Evolutionary conservation across 2,329 filamentous ascomycete genomes (phyloP).

Genomic region (Coleophoma crateriformis): DNA sequence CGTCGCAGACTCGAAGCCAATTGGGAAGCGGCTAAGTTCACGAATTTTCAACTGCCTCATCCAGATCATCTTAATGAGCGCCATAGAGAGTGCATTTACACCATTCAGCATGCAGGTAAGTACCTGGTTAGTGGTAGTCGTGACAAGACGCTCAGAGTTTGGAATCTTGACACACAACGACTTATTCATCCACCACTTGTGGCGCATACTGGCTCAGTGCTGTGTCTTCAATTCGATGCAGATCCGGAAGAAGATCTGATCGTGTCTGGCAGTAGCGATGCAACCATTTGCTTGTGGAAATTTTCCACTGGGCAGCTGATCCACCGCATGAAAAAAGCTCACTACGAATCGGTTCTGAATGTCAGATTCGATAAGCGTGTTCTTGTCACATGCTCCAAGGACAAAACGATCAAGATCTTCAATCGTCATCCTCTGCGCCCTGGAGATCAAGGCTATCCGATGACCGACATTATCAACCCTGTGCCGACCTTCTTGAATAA

Average conservation of each 20-base stretch:
- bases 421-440: conserved; percentile 66
- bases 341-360: conserved; percentile 88
- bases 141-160: conserved; percentile 82
- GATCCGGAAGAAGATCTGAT: conserved; percentile 83
- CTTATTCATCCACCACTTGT: conserved; percentile 67
- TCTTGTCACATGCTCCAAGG: conserved; percentile 94
- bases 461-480: conserved; percentile 38
- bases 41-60: conserved; percentile 87
- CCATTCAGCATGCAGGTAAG: conserved; percentile 79
- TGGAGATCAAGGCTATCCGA: conserved; percentile 51
- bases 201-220: conserved; percentile 79
- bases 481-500: conserved; percentile 45
- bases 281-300: conserved; percentile 82
- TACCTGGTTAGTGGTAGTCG: conserved; percentile 91
- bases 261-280: conserved; percentile 93
- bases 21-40: conserved; percentile 78
- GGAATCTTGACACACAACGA: conserved; percentile 79
- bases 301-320: conserved; percentile 87
- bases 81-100: conserved; percentile 91
- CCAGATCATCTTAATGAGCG: conserved; percentile 74
- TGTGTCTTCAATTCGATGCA: conserved; percentile 93
- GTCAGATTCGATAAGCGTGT: conserved; percentile 88
- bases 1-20: conserved; percentile 81
- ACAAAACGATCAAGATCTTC: conserved; percentile 95
- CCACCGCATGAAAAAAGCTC: conserved; percentile 70